phyloP scores from a whole-genome alignment of 2,329 filamentous ascomycete species.

The Didymella glomerata region DNA sequence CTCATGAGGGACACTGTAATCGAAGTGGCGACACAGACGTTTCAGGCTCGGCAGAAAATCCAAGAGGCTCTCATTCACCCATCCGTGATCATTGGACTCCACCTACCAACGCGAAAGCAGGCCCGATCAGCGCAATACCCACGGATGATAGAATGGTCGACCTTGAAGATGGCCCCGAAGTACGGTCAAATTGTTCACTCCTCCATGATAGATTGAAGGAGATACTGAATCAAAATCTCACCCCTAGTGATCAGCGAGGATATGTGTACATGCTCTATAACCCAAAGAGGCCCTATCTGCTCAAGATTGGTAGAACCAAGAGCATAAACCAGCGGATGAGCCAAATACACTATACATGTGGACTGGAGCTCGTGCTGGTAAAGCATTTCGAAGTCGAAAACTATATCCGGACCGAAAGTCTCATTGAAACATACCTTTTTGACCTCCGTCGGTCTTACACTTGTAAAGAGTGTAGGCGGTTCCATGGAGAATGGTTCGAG shows the following conservation, averaged over 20 bases:
- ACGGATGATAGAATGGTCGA: neutral
- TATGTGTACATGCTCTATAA: slow-evolving; percentile 2
- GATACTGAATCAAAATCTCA: neutral
- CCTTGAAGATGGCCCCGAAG: neutral
- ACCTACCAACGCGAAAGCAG: no score
- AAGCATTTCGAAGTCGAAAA: neutral
- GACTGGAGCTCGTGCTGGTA: neutral
- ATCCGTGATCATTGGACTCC: no score
- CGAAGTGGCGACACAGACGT: no score
- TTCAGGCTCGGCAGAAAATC: no score
- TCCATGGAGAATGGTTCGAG: slow-evolving; percentile 11
- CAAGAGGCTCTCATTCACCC: no score
- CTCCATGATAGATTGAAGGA: neutral
- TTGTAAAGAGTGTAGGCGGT: neutral
- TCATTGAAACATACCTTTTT: slow-evolving; percentile 4
- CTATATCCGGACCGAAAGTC: slow-evolving; percentile 4
- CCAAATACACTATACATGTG: neutral
- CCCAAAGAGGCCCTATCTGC: neutral
- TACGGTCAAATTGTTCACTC: neutral
- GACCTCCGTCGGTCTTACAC: slow-evolving; percentile 1
- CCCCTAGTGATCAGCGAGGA: neutral
- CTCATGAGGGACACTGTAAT: no score
- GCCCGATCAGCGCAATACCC: neutral
- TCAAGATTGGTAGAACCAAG: slow-evolving; percentile 4
- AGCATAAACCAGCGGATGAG: neutral